Evolutionary conservation across 2,329 filamentous ascomycete species (phyloP).

Genomic region (Botryosphaeria dothidea): DNA sequence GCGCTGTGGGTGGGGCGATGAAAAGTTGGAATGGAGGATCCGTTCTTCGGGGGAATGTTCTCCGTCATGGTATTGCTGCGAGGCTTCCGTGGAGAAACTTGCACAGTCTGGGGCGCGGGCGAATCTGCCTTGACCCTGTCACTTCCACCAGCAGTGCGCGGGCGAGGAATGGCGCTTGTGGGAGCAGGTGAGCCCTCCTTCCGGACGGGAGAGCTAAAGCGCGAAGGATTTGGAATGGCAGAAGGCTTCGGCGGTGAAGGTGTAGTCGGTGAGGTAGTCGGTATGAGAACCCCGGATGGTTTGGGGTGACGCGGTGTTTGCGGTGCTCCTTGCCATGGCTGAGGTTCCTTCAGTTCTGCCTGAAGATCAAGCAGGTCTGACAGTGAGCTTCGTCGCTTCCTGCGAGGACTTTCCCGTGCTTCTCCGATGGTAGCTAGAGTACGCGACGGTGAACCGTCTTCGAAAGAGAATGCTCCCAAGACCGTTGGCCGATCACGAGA

Average conservation of each 20-base stretch:
- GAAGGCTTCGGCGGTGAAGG: slow-evolving; percentile 37
- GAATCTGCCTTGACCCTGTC: background rate
- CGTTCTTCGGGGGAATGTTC: slow-evolving; percentile 4
- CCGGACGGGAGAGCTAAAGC: slow-evolving; percentile 47
- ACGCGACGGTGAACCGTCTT: slow-evolving; percentile 45
- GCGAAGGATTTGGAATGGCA: slow-evolving; percentile 39
- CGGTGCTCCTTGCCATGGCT: slow-evolving; percentile 33
- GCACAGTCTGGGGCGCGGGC: background rate
- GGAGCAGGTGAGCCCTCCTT: slow-evolving; percentile 45
- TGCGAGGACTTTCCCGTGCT: slow-evolving; percentile 53
- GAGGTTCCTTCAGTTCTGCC: slow-evolving; percentile 44
- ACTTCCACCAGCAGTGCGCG: background rate
- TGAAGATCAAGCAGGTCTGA: slow-evolving; percentile 73
- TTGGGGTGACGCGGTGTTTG: slow-evolving; percentile 36
- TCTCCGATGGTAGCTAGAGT: slow-evolving; percentile 46
- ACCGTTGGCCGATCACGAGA: slow-evolving; percentile 58
- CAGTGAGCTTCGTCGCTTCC: slow-evolving; percentile 86
- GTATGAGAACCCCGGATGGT: slow-evolving; percentile 19
- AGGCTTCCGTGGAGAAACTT: background rate
- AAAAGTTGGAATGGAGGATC: slow-evolving; percentile 6
- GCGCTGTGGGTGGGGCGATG: slow-evolving; percentile 3
- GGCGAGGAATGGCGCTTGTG: slow-evolving; percentile 9
- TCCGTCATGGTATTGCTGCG: slow-evolving; percentile 16
- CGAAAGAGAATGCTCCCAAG: slow-evolving; percentile 50
- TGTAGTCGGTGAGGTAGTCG: slow-evolving; percentile 33